Percentiles rank a stretch among this genome's conserved stretches.
Conservation (phyloP, 345 rosid genomes). For the Bruguiera parviflora region DNA sequence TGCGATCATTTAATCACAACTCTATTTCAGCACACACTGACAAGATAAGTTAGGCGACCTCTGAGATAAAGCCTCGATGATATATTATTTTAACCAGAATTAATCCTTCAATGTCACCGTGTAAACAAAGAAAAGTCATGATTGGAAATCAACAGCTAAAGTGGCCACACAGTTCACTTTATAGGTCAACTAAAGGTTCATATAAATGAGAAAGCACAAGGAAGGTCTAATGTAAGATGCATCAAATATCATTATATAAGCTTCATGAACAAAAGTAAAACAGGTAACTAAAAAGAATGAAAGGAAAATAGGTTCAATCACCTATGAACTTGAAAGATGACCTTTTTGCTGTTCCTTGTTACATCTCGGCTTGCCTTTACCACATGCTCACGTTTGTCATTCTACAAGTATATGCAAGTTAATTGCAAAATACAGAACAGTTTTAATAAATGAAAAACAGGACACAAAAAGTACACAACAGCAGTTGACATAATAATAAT, state of each 20-base stretch:
- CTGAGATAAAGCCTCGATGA: not conserved
- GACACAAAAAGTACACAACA: not conserved
- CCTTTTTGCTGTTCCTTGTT: constrained; percentile 89
- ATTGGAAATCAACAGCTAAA: not conserved
- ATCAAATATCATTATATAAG: not conserved
- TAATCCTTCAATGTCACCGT: not conserved
- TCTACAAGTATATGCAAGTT: constrained; percentile 36
- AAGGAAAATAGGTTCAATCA: constrained; percentile 18
- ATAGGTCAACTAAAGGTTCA: not conserved
- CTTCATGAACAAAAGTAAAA: not conserved
- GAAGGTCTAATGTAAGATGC: not conserved
- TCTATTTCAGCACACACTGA: not conserved
- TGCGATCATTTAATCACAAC: constrained; percentile 25
- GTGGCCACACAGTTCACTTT: not conserved
- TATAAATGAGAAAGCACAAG: not conserved
- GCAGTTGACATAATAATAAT: not conserved
- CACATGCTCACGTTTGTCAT: constrained; percentile 89
- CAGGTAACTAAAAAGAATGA: not conserved
- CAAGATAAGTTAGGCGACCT: not conserved
- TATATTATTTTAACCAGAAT: not conserved
- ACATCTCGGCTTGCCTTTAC: constrained; percentile 96
- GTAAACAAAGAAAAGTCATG: not conserved
- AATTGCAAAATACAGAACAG: not conserved
- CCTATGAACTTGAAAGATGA: constrained; percentile 98
- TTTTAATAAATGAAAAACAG: not conserved